A percentile compares a stretch with the other conserved stretches of the same genome.
Evolutionary conservation across 352 stramenopile genomes (phyloP).

Genomic region (Pythium sp.): DNA sequence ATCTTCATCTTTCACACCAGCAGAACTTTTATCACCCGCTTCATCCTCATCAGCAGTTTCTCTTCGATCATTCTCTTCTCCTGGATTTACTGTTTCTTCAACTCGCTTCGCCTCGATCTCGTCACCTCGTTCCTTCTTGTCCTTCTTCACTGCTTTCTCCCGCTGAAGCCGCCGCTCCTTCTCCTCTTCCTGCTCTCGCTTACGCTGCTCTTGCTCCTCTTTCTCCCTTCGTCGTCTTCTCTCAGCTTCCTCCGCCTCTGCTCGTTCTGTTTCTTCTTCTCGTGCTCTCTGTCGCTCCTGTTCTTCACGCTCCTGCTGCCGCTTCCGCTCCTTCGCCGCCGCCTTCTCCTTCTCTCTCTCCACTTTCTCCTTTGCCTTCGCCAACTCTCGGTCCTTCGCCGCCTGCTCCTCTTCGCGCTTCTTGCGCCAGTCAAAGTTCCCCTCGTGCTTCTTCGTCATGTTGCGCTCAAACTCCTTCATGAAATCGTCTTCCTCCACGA

Average conservation of each 20-base stretch:
- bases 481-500: constrained; percentile 51
- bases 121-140: background rate
- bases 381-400: constrained; percentile 8
- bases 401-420: constrained; percentile 14
- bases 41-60: background rate
- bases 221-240: constrained; percentile 16
- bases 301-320: constrained; percentile 27
- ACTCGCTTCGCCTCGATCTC: background rate
- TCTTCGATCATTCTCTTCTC: background rate
- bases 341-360: constrained; percentile 32
- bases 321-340: constrained; percentile 15
- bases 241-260: constrained; percentile 22
- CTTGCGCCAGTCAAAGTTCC: constrained; percentile 14
- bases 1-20: background rate
- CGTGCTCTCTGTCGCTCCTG: constrained; percentile 17
- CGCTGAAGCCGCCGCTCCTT: constrained; percentile 7
- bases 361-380: constrained; percentile 22
- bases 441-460: constrained; percentile 64
- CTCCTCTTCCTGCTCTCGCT: constrained; percentile 26
- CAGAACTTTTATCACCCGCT: background rate
- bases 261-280: constrained; percentile 29
- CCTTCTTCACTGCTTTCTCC: constrained; percentile 1
- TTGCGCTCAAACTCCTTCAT: constrained; percentile 65
- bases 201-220: constrained; percentile 27
- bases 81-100: constrained; percentile 22